These are phyloP conservation scores for Xerocomellus dryophilus DNA, from an alignment of 768 basidiomycete species.

Conservation along the genomic window DNA sequence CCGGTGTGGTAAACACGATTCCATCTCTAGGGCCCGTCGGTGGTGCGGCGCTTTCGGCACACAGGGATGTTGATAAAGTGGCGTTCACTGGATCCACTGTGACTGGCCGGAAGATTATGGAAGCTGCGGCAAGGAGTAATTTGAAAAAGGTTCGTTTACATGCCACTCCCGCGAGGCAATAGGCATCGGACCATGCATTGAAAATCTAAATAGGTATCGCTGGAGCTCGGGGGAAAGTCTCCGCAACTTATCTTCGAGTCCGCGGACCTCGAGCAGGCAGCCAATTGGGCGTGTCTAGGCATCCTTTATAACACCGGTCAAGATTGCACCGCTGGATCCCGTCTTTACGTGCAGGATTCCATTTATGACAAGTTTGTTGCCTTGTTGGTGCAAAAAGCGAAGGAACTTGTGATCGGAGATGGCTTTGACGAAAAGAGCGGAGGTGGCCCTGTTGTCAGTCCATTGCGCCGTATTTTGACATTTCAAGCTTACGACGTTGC, in stretches of 20 bases:
- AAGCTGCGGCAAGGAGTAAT: conserved; percentile 90
- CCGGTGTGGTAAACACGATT: conserved; percentile 87
- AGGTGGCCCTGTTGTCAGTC: conserved; percentile 80
- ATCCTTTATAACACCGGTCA: conserved; percentile 90
- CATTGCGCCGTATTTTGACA: conserved; percentile 1
- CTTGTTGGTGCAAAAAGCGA: conserved; percentile 61
- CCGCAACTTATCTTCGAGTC: conserved; percentile 87
- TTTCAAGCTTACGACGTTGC: conserved; percentile 7
- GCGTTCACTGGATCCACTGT: conserved; percentile 93
- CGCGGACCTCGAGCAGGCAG: conserved; percentile 83
- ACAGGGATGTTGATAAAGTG: conserved; percentile 87
- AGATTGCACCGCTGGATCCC: conserved; percentile 90
- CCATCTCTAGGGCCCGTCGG: conserved; percentile 80
- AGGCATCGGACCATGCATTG: conserved; percentile 10
- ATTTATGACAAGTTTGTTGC: conserved; percentile 83
- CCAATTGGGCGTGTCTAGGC: conserved; percentile 82
- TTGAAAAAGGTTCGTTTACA: conserved; percentile 72
- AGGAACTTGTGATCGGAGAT: conserved; percentile 71
- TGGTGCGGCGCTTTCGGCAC: conserved; percentile 79
- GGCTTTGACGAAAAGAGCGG: conserved; percentile 72
- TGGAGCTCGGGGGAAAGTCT: conserved; percentile 94
- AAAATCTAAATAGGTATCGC: conserved; percentile 56
- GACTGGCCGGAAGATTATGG: conserved; percentile 88
- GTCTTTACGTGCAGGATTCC: conserved; percentile 83
- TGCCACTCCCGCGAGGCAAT: conserved; percentile 28